Evolutionary conservation across 192 early-diverging fungal genomes (phyloP), one percentile per base, ranked within the genome.

Genomic region (Pilobolus umbonatus): DNA sequence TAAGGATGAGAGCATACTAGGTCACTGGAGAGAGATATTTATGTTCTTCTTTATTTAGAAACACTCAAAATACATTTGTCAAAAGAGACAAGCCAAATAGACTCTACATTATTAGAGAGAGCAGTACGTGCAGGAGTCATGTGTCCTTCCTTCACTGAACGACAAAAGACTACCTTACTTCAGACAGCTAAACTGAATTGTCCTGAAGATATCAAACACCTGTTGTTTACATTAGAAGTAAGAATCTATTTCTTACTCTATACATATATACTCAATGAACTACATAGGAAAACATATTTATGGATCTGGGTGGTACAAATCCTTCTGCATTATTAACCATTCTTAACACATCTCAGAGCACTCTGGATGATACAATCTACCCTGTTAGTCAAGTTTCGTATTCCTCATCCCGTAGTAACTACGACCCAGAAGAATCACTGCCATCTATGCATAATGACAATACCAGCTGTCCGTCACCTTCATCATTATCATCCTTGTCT

Each of bases 61-160:
- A 78, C 86, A 2, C 71, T 88, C 5, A 65, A 74, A 35, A 64
- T 70, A 14, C 85, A 88, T 55, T 57, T 85, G 8, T 70, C 64
- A 22, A 83, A 84, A 38, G 68, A 82, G 38, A 75, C 80, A 47
- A 75, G 71, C 47, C 76, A 81, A 22, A 80, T 90, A 36, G 76
- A 84, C 12, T 58, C 75, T 2, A 78, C 68, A 19, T 57, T 88
- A 17, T 22, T 84, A 25, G 62, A 47, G 4, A 51, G 87, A 11
- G 54, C 89, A 61, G 69, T 87, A 10, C 76, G 87, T 3, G 72
- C 81, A 17, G 84, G 85, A 10, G 70, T 91, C 12, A 73, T 85
- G 51, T 85, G 81, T 2, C 84, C 88, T 0, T 71, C 80, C 0
- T 91, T 91, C 58, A 91, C 85, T 0, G 86, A 90, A 58, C 75